Base-by-base conservation (phyloP, 164 flowering plant genomes). In the Chimonanthus praecox region DNA sequence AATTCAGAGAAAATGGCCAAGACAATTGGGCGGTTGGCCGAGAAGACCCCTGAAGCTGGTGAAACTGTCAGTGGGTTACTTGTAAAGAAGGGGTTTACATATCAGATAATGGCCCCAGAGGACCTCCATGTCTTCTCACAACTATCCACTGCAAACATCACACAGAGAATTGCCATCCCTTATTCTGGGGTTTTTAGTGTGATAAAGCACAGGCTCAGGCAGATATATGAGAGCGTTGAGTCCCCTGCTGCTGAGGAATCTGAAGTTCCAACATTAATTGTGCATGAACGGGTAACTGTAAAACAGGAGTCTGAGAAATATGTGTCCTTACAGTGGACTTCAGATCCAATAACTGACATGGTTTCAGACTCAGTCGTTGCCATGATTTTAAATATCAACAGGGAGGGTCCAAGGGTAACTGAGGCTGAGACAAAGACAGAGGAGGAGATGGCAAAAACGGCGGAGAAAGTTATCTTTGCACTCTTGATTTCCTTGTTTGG, bases 331-430 rank as follows among this genome's bases (percentile, higher is more conserved):
- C 92, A 86, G 71, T 95, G 99, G 99, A 50, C 79, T 18, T 87
- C 98, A n/a, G 95, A 95, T 72, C 99, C 98, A 3, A 85, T 93
- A 10, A 89, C 97, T 69, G 99, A 95, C 76, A 95, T 95, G 99
- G 97, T 95, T 4, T 89, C 95, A 2, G 98, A 95, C 66, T 95
- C 99, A 0, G 67, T 93, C 72, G 89, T 95, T 58, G 97, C 98
- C 70, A 73, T 93, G 77, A 83, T 95, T 70, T 69, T 93, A 44
- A 92, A 93, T 73, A 88, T 87, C 63, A 87, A 82, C 77, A 68
- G 94, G 49, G 99, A 93, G 67, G 77, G 88, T 76, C 94, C 98
- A 6, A 93, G 83, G 80, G 83, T 90, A 7, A 82, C 76, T 10
- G 91, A 84, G 77, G 72, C 87, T 2, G 99, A 92, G 74, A 80